Evolutionary conservation across 208 protist genomes (phyloP), one percentile per base, ranked within the genome.

Genomic region (Trypanosoma congolense): DNA sequence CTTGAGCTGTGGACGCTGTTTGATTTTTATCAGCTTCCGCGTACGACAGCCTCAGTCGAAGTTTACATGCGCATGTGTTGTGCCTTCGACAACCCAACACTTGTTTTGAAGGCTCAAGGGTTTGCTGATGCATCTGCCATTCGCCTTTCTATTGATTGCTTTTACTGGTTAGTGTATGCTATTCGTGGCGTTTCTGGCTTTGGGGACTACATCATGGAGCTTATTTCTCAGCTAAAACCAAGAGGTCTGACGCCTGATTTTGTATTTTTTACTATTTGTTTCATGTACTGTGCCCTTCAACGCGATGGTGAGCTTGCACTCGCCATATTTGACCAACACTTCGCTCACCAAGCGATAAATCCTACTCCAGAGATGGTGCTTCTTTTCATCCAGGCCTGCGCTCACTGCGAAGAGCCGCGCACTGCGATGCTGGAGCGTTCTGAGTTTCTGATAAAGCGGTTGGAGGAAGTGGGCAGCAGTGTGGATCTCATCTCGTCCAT

Each of bases 331-430:
- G 36, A 76, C 42, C 80, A 92, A 70, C 63, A 83, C 42, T 85
- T 77, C 55, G 26, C 65, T n/a, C 70, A 76, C 49, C 51, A 48
- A 26, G 74, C 83, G 44, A 71, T 88, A 36, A 90, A 90, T 65
- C 83, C 83, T 2, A 95, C 88, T 0, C 84, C 88, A 18, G 82
- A 95, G 68, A 83, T 92, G 77, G 58, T 64, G 25, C 67, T 92
- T 56, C 69, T 91, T 5, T 80, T 91, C 40, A 47, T 83, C 45
- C 84, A 92, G 70, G 73, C 85, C 2, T 95, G 78, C 43, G 72
- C 75, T n/a, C 63, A 64, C 24, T 83, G 71, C 55, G 61, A 56
- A 28, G 53, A 62, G 51, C 84, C 82, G 4, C 66, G 66, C 6
- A 59, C 77, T 52, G 71, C 58, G 26, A 95, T 95, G 88, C 56